Evolutionary conservation across 2,329 filamentous ascomycete species (phyloP), one percentile per base, ranked within the genome.

Genomic region (Xylaria digitata): DNA sequence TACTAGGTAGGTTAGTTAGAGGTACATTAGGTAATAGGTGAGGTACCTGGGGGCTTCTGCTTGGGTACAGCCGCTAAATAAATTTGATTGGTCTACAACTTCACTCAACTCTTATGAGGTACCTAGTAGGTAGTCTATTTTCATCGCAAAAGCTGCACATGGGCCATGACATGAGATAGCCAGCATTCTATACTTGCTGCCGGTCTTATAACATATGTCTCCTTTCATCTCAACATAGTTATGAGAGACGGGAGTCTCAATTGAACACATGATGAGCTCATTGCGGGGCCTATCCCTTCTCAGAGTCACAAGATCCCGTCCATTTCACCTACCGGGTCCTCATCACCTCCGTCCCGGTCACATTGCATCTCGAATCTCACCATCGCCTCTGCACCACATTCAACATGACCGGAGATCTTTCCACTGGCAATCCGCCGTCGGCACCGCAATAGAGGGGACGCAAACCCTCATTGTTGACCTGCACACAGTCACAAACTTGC

Each of bases 401-500:
- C 53, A n/a, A 13, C 37, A 63, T 59, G 61, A 53, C 58, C 66
- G 54, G 19, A 52, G 68, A 7, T 23, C 66, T 43, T 78, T 83
- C 63, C 79, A 81, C 58, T 69, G 81, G 62, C 71, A 74, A 52
- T 70, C 77, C 45, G 66, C 74, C 34, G 65, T 80, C 21, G 75
- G 72, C 8, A 46, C 71, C 4, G 65, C 62, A 17, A 68, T 78
- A 45, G 74, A 81, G 30, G 70, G 75, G 55, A 78, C 83, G 3
- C 81, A 84, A 37, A 75, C 82, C 58, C 72, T 80, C 66, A 80
- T 88, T 56, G 74, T 80, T 42, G 77, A 76, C 52, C 60, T 84
- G 9, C 86, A 89, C 72, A 63, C 66, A 26, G 46, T 73, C 54
- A 78, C 79, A 26, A 80, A 82, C 43, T 73, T 84, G 1, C 85